Conservation (phyloP, 2,329 filamentous ascomycete genomes). For the Penicillium capsulatum region DNA sequence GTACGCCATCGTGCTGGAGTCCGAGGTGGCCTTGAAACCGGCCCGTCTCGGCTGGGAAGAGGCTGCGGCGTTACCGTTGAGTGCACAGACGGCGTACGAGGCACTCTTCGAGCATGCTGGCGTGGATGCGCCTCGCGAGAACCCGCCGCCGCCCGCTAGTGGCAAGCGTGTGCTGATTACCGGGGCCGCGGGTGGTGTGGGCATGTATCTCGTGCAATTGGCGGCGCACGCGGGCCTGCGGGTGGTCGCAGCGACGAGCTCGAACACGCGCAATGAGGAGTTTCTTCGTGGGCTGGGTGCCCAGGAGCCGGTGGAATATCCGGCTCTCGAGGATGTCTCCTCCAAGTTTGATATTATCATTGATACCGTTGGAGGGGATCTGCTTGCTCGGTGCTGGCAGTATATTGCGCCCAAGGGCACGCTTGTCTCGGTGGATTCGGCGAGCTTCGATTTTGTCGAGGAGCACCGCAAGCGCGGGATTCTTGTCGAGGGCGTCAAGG, state of each 20-base stretch:
- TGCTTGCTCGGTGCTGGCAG: constrained; percentile 20
- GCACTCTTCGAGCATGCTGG: constrained; percentile 28
- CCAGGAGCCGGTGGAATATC: constrained; percentile 39
- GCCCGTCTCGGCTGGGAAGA: constrained; percentile 16
- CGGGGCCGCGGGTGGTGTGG: constrained; percentile 38
- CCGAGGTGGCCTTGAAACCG: constrained; percentile 26
- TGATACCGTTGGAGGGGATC: constrained; percentile 27
- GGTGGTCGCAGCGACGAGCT: constrained; percentile 37
- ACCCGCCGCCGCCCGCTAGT: background rate
- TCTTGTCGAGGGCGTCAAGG: constrained; percentile 16
- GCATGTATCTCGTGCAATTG: constrained; percentile 38
- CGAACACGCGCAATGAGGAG: constrained; percentile 31
- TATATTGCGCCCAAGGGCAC: constrained; percentile 15
- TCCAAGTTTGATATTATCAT: constrained; percentile 23
- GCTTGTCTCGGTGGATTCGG: constrained; percentile 29
- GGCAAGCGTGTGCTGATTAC: constrained; percentile 31
- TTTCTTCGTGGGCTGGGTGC: constrained; percentile 37
- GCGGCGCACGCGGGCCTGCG: constrained; percentile 29
- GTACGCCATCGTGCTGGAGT: constrained; percentile 20
- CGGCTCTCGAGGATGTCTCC: constrained; percentile 2
- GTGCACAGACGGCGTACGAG: constrained; percentile 30
- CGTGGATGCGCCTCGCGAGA: constrained; percentile 10
- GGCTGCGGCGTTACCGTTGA: constrained; percentile 28
- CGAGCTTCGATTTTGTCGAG: constrained; percentile 27
- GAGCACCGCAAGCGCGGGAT: constrained; percentile 20